phyloP scores from a whole-genome alignment of 2,329 filamentous ascomycete genomes.

The Alternaria ventricosa region DNA sequence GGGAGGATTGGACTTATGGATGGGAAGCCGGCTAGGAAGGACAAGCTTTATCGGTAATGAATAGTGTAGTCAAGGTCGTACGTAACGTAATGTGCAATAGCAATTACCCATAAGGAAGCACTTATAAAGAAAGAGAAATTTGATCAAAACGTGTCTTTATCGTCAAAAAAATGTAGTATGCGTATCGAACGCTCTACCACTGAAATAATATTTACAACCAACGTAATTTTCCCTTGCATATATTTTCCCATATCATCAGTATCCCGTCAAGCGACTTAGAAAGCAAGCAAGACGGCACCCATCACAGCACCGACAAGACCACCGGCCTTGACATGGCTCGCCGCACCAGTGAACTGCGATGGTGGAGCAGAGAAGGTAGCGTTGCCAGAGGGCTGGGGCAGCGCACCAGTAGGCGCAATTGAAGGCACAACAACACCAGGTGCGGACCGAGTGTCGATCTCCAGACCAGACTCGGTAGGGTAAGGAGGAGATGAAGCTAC shows the following conservation, averaged over 20 bases:
- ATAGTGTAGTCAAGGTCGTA: too few species aligned
- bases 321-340: constrained; percentile 30
- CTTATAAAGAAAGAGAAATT: not conserved
- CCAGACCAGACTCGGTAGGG: constrained; percentile 29
- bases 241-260: not conserved
- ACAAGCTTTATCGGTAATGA: not conserved
- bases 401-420: constrained; percentile 24
- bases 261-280: constrained; percentile 16
- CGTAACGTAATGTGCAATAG: not conserved
- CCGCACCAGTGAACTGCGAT: constrained; percentile 38
- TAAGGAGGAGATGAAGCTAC: constrained; percentile 19
- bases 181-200: not conserved
- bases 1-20: not conserved
- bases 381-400: constrained; percentile 28
- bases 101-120: too few species aligned
- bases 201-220: not conserved
- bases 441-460: constrained; percentile 36
- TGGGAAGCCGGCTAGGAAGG: not conserved
- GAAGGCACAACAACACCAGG: constrained; percentile 30
- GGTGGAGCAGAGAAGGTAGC: constrained; percentile 26
- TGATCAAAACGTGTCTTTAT: not conserved
- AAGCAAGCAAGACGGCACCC: constrained; percentile 33
- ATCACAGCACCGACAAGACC: constrained; percentile 30
- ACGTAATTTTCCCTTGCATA: not conserved
- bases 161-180: not conserved